Evolutionary conservation across 2,329 filamentous ascomycete genomes (phyloP), one percentile per base, ranked within the genome.

Genomic region (Tympanopsis confertula): DNA sequence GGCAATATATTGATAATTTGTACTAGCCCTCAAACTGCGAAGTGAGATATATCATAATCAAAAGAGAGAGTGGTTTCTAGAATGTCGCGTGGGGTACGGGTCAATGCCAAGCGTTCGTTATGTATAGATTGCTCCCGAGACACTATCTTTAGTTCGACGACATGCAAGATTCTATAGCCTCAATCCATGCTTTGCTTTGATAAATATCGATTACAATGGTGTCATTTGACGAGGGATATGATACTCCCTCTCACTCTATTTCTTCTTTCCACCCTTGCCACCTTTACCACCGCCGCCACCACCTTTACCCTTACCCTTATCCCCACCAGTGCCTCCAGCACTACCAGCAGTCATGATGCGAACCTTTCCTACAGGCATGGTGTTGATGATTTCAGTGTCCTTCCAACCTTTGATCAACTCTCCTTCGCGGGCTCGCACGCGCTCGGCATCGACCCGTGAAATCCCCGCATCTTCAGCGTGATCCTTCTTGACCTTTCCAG

Each of bases 401-500:
- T 87, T 91, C 65, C 87, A 77, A 0, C 66, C 74, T 59, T 82
- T 82, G 43, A 96, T 71, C 24, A 94, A 61, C 55, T 94, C 88
- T n/a, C 83, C 73, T 58, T 96, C 91, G 13, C 78, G 65, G 0
- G 84, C 85, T 77, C 86, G 91, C 57, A 94, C 84, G 50, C 72
- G 74, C 63, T 94, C 86, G 10, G 66, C 68, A 50, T 82, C 80
- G 17, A 15, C 30, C 7, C 10, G 12, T 7, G 10, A 12, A 33
- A 33, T 10, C 10, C 30, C 30, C 12, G 15, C 10, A 13, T 33
- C 30, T 38, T 61, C 57, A 26, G 66, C 63, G 40, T 62, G 60
- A 52, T 81, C 76, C 50, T 85, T 79, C 1, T 82, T 54, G 18
- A 70, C 69, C 4, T 67, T 67, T 51, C 72, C 78, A 52, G 63